Conservation (phyloP, 2,329 filamentous ascomycete genomes). For the Aspergillus candidus region DNA sequence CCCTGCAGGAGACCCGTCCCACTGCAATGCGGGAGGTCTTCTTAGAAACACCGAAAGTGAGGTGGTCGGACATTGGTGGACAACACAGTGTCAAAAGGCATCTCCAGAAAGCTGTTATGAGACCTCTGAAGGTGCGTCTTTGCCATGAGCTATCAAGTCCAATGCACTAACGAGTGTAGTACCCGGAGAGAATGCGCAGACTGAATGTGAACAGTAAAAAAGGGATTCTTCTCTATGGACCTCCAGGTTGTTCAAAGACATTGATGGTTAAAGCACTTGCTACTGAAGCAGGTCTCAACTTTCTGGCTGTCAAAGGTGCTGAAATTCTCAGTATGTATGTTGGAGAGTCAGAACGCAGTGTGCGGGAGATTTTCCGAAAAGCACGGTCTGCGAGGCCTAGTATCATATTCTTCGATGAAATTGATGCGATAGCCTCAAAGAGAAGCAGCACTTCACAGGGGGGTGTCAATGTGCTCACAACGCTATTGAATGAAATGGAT, state of each 20-base stretch:
- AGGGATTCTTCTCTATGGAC: slow-evolving; percentile 82
- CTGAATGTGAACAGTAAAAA: slow-evolving; percentile 60
- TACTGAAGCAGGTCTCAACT: slow-evolving; percentile 85
- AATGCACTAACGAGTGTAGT: slow-evolving; percentile 24
- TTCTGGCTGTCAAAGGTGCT: slow-evolving; percentile 88
- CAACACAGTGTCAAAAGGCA: slow-evolving; percentile 70
- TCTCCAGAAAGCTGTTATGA: slow-evolving; percentile 53
- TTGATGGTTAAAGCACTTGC: slow-evolving; percentile 86
- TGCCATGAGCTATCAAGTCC: background rate
- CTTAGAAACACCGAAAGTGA: slow-evolving; percentile 76
- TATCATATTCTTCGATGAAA: slow-evolving; percentile 96
- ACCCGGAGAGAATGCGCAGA: slow-evolving; percentile 46
- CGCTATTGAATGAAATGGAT: slow-evolving; percentile 90
- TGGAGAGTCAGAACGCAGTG: slow-evolving; percentile 81
- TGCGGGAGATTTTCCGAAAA: slow-evolving; percentile 79
- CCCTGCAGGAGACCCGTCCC: slow-evolving; percentile 65
- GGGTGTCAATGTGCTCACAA: slow-evolving; percentile 76
- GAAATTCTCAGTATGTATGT: slow-evolving; percentile 97
- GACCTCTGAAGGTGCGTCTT: slow-evolving; percentile 48
- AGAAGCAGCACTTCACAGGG: slow-evolving; percentile 47
- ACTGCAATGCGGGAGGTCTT: slow-evolving; percentile 87
- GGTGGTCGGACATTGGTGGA: slow-evolving; percentile 84
- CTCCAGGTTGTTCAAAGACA: slow-evolving; percentile 92
- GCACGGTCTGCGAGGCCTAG: slow-evolving; percentile 79
- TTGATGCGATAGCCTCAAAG: slow-evolving; percentile 71